A percentile compares a stretch with the other conserved stretches of the same genome.
phyloP scores from a whole-genome alignment of 768 basidiomycete species.

The Leccinellum rugosiceps region DNA sequence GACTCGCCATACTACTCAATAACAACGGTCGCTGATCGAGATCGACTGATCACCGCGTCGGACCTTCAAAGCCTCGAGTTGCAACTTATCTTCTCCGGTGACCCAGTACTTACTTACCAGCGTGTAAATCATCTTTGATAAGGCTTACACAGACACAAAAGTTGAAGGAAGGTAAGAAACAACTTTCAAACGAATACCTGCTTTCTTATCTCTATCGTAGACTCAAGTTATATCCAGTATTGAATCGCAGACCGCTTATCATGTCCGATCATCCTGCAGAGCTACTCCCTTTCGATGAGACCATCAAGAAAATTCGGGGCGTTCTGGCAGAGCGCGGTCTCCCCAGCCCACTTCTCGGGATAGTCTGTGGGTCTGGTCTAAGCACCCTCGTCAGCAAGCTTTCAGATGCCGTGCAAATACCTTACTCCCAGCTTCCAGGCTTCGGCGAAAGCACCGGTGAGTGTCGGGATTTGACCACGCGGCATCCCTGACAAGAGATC shows the following conservation, averaged over 20 bases:
- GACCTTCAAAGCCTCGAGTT: no score
- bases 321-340: conserved; percentile 33
- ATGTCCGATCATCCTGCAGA: conserved; percentile 13
- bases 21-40: no score
- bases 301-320: conserved; percentile 28
- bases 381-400: conserved; percentile 67
- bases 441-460: conserved; percentile 77
- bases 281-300: conserved; percentile 26
- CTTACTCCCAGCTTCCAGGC: conserved; percentile 67
- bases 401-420: conserved; percentile 53
- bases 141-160: no score
- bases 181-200: no score
- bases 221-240: background rate
- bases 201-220: no score
- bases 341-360: conserved; percentile 64
- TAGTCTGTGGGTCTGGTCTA: conserved; percentile 86
- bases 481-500: background rate
- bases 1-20: no score
- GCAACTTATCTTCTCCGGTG: no score
- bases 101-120: no score
- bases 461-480: conserved; percentile 2
- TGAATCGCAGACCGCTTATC: background rate
- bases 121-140: no score
- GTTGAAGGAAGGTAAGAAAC: background rate
- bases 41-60: no score